phyloP scores from a whole-genome alignment of 805 yeast genomes.

The Maudiozyma serrabonitensis region DNA sequence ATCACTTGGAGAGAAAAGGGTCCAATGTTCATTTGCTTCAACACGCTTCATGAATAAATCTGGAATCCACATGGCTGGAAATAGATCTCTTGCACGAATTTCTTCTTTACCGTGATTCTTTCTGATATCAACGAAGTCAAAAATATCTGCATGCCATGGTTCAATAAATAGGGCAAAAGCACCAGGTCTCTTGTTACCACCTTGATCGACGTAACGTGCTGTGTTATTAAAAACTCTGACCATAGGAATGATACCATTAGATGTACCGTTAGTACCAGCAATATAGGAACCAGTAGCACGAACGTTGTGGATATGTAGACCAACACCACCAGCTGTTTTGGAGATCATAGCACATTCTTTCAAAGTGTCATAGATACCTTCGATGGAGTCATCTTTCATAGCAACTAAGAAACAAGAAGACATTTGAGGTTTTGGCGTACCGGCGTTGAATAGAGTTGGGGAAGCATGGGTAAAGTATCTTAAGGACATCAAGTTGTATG shows the following conservation, averaged over 20 bases:
- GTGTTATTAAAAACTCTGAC: conserved; percentile 86
- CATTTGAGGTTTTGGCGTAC: conserved; percentile 70
- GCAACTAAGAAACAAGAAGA: conserved; percentile 90
- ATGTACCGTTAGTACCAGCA: conserved; percentile 83
- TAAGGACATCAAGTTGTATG: conserved; percentile 77
- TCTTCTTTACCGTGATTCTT: conserved; percentile 95
- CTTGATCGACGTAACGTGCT: conserved; percentile 94
- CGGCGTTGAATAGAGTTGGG: conserved; percentile 88
- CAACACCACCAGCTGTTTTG: conserved; percentile 91
- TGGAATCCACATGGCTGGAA: conserved; percentile 88
- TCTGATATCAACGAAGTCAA: conserved; percentile 73
- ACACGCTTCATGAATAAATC: conserved; percentile 90
- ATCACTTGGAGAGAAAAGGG: conserved; percentile 76
- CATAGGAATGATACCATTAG: conserved; percentile 91
- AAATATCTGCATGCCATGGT: conserved; percentile 92
- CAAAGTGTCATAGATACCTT: conserved; percentile 82
- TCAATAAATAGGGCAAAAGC: conserved; percentile 89
- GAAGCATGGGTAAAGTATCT: conserved; percentile 88
- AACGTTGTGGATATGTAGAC: conserved; percentile 76
- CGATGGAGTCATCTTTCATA: conserved; percentile 88
- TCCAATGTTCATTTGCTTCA: conserved; percentile 71
- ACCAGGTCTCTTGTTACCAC: conserved; percentile 95
- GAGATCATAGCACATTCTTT: conserved; percentile 83
- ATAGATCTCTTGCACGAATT: conserved; percentile 80
- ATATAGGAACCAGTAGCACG: conserved; percentile 78